Evolutionary conservation across 2,329 filamentous ascomycete species (phyloP), one percentile per base, ranked within the genome.

Genomic region (Colletotrichum sp.): DNA sequence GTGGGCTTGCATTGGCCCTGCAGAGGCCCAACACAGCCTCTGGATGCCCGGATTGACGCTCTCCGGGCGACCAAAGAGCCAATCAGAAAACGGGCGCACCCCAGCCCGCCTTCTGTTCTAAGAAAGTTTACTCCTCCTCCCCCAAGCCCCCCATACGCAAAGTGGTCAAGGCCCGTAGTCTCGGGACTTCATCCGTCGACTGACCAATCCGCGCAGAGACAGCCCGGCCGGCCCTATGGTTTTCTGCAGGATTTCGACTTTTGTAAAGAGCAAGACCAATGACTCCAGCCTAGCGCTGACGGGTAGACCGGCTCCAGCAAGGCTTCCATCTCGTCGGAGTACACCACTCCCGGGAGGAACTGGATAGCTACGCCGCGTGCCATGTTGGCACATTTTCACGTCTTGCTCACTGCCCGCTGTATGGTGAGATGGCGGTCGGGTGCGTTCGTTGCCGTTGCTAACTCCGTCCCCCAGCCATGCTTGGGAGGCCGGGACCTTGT

Each of bases 11-110:
- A 52, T n/a, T 34, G 70, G 70, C 52, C 36, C 21, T 13, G 34
- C 32, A 39, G n/a, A 52, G 30, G 59, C 59, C 59, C n/a, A 55
- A 65, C 74, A 74, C 70, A 64, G 74, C 74, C 72, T 30, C 63
- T 30, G 13, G 16, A 34, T 57, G 39, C 16, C 73, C 28, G 52
- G 30, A 13, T 52, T 60, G 57, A 61, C 57, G 39, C 30, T 48
- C 39, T 63, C 55, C 61, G 21, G 69, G 66, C 57, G 59, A n/a
- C 64, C 32, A 26, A 39, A 36, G 14, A 24, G 24, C 74, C 59
- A 75, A 68, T 73, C 26, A 74, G 34, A 28, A 39, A 48, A n/a
- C 48, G 72, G 21, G 48, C 65, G 48, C 64, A 60, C 32, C 71
- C 36, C 28, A 55, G 55, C 61, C 61, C 13, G 9, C 61, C 24